These are phyloP conservation scores for Cronartium quercuum DNA, from an alignment of 1,284 basidiomycete genomes.

Conservation along the genomic window DNA sequence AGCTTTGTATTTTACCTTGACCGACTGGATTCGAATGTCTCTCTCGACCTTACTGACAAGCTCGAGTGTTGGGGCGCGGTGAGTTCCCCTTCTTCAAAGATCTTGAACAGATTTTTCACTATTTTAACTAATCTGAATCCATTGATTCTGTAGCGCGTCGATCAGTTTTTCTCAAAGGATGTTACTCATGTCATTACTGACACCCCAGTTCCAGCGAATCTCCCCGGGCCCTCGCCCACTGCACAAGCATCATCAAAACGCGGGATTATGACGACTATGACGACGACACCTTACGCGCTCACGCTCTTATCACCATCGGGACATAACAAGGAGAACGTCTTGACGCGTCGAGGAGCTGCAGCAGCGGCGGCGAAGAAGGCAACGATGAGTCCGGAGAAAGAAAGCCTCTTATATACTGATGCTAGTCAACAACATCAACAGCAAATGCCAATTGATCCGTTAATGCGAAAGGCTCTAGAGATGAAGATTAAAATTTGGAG, in stretches of 20 bases:
- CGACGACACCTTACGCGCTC: constrained; percentile 46
- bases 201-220: constrained; percentile 50
- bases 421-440: constrained; percentile 48
- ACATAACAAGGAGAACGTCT: constrained; percentile 61
- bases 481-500: constrained; percentile 87
- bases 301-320: constrained; percentile 41
- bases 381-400: constrained; percentile 22
- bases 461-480: constrained; percentile 67
- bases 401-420: background rate
- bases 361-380: background rate
- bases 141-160: constrained; percentile 57
- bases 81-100: constrained; percentile 50
- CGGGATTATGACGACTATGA: too few species aligned
- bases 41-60: constrained; percentile 55
- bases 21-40: constrained; percentile 56
- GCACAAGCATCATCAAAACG: constrained; percentile 46
- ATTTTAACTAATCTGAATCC: constrained; percentile 22
- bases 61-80: constrained; percentile 71
- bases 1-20: constrained; percentile 80
- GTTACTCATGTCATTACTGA: constrained; percentile 81
- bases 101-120: constrained; percentile 22
- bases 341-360: constrained; percentile 3
- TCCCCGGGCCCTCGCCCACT: constrained; percentile 26
- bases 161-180: constrained; percentile 76
- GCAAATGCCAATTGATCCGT: constrained; percentile 55